Evolutionary conservation across 2,329 filamentous ascomycete genomes (phyloP).

Genomic region (Ophiostoma piceae): DNA sequence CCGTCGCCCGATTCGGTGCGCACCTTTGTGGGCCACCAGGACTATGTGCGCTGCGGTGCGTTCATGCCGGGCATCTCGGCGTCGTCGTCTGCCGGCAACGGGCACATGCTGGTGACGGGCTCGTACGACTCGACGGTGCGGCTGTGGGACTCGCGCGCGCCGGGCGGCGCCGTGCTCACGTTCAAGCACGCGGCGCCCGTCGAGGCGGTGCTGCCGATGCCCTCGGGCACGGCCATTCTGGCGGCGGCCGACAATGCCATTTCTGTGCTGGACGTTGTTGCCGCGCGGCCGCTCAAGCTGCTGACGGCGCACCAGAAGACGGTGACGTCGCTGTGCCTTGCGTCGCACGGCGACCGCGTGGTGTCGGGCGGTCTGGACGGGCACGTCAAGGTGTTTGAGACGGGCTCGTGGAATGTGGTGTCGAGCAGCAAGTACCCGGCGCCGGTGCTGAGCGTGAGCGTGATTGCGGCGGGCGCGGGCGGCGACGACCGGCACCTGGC

Average conservation of each 20-base stretch:
- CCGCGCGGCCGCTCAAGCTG: conserved; percentile 78
- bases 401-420: conserved; percentile 92
- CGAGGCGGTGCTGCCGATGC: conserved; percentile 81
- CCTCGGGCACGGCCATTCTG: conserved; percentile 78
- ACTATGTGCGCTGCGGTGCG: conserved; percentile 83
- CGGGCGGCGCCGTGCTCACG: conserved; percentile 68
- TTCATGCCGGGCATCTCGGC: conserved; percentile 64
- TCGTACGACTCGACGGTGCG: conserved; percentile 93
- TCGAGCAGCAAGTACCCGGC: conserved; percentile 88
- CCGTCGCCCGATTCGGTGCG: conserved; percentile 69
- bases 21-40: conserved; percentile 78
- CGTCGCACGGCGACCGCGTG: conserved; percentile 72
- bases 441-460: conserved; percentile 77
- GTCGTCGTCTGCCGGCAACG: conserved; percentile 30
- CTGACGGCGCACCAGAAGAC: conserved; percentile 97
- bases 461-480: conserved; percentile 62
- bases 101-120: conserved; percentile 76
- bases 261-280: conserved; percentile 86
- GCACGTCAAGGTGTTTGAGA: conserved; percentile 96
- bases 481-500: conserved; percentile 86
- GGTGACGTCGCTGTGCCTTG: conserved; percentile 78
- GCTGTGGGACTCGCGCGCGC: conserved; percentile 83
- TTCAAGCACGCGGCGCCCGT: conserved; percentile 92
- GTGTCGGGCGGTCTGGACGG: conserved; percentile 88
- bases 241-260: conserved; percentile 82